Base-by-base conservation (phyloP, 768 basidiomycete genomes). In the Asterophora parasitica region DNA sequence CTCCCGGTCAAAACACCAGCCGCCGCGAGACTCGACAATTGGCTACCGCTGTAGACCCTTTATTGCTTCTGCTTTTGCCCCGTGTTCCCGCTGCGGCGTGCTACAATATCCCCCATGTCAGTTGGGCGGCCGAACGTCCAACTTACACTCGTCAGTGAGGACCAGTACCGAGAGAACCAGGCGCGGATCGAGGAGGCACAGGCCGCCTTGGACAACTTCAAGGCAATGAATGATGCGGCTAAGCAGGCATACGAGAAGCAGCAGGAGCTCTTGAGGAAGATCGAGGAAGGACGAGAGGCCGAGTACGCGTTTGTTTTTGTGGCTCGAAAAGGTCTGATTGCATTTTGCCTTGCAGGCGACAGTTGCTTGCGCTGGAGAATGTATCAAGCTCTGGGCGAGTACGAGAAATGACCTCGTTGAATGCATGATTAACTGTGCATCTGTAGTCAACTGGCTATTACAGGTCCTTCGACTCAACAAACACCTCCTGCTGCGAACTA, bases 191-290 rank as follows among this genome's bases (percentile, higher is more conserved):
- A 63, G 31, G 42, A 57, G 20, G 62, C 63, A 27, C 71, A 65
- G 52, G 66, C 66, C 20, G 42, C 59, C 28, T 34, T 74, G 4
- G 62, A 65, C 16, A 39, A 48, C 16, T 63, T 41, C 34, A 47
- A 73, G 56, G 48, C 49, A 26, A 60, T 67, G 51, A 77, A 78
- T 45, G 72, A 76, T 36, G 54, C 59, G 1, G 77, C 70, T 2
- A 64, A 67, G 44, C 57, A 62, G 45, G 66, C 68, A 17, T 70
- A 51, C 41, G 50, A 51, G n/a, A 48, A 46, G 11, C 46, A 53
- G 33, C 40, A 48, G 32, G 51, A 56, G 32, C 49, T 58, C n/a
- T 32, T 51, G 13, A 46, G 33, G 23, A 51, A 51, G 36, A 45
- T 54, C 28, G 44, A 46, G 34, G 57, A 48, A 31, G 57, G 59